A percentile compares a stretch with the other conserved stretches of the same genome.
Conservation (phyloP, 176 grass and related monocot species). For the Bonia amplexicaulis region DNA sequence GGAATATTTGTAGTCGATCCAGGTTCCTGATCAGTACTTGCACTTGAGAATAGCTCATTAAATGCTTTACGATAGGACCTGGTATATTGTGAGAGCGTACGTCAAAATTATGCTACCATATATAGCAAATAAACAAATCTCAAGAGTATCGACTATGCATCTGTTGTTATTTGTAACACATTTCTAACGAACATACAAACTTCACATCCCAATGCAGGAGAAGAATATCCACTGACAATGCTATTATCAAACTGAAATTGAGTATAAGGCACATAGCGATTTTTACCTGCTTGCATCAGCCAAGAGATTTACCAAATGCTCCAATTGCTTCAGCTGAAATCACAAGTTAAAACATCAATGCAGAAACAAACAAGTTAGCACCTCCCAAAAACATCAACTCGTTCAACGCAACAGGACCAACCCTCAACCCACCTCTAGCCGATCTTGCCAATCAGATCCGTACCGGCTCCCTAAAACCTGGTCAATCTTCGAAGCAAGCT, state of each 20-base stretch:
- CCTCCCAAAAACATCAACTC: not conserved
- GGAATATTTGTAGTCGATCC: slow-evolving; percentile 24
- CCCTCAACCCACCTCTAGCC: slow-evolving; percentile 49
- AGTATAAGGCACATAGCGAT: not conserved
- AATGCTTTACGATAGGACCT: slow-evolving; percentile 83
- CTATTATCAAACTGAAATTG: slow-evolving; percentile 20
- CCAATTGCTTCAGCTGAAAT: slow-evolving; percentile 67
- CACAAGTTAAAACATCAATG: slow-evolving; percentile 19
- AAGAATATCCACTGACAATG: not conserved
- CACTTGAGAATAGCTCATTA: slow-evolving; percentile 65
- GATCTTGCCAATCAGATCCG: slow-evolving; percentile 72
- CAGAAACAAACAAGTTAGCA: slow-evolving; percentile 31
- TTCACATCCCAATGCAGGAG: not conserved
- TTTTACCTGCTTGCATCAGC: slow-evolving; percentile 70
- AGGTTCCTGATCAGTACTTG: slow-evolving; percentile 32
- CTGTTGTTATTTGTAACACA: not conserved
- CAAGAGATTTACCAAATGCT: slow-evolving; percentile 56
- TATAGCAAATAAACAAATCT: not conserved
- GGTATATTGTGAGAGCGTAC: slow-evolving; percentile 1
- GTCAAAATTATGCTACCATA: not conserved
- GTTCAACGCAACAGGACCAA: not conserved
- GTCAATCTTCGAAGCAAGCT: slow-evolving; percentile 53
- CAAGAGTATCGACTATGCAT: not conserved
- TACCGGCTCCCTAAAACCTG: slow-evolving; percentile 42
- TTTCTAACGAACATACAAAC: not conserved